phyloP scores from a whole-genome alignment of 1,139 yeast species.

The Pichia sp. region DNA sequence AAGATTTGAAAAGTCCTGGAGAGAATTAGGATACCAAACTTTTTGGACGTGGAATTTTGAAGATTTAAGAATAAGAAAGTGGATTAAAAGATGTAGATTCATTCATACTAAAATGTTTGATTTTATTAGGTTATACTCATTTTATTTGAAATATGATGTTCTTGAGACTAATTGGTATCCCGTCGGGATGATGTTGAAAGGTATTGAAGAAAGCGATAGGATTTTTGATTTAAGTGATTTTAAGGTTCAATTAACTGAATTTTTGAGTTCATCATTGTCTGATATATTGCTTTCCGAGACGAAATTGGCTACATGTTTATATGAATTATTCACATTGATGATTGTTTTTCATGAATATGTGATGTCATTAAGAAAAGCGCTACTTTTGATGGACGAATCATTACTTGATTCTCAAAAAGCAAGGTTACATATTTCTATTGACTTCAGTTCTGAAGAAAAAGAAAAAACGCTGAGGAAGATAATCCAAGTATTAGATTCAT shows the following conservation, averaged over 20 bases:
- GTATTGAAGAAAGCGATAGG: conserved; percentile 21
- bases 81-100: conserved; percentile 54
- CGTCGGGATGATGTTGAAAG: conserved; percentile 31
- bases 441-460: conserved; percentile 1
- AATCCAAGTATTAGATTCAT: conserved; percentile 43
- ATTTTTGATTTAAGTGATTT: conserved; percentile 46
- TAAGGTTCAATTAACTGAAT: conserved; percentile 46
- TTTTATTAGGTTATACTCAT: conserved; percentile 50
- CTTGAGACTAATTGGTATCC: conserved; percentile 50
- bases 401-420: conserved; percentile 35
- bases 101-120: conserved; percentile 59
- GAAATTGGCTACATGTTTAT: conserved; percentile 44
- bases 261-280: conserved; percentile 57
- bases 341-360: conserved; percentile 52
- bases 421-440: conserved; percentile 6
- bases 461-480: conserved; percentile 35
- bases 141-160: conserved; percentile 55
- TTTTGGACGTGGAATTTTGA: conserved; percentile 57
- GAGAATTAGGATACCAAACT: conserved; percentile 57
- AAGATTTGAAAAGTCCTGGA: conserved; percentile 63
- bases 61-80: conserved; percentile 39
- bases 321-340: conserved; percentile 41
- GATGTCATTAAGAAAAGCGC: conserved; percentile 48
- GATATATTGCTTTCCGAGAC: conserved; percentile 65
- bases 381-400: conserved; percentile 46